Conservation (phyloP, 2,329 filamentous ascomycete genomes). For the Fusarium sp. region DNA sequence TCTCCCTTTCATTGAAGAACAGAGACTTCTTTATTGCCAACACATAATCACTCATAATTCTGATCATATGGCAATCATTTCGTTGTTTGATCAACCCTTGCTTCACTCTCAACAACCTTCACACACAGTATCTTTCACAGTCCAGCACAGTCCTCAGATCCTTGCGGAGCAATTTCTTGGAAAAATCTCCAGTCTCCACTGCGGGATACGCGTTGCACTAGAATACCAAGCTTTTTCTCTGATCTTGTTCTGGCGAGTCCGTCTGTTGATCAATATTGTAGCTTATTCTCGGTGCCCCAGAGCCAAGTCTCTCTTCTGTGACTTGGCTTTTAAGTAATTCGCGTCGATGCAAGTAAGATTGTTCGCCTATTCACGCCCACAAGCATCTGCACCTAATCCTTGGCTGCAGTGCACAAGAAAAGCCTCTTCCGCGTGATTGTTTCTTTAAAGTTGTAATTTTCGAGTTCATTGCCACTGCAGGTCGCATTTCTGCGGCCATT, state of each 20-base stretch:
- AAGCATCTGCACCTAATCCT: slow-evolving; percentile 2
- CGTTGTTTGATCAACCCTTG: slow-evolving; percentile 22
- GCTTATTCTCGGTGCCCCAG: slow-evolving; percentile 1
- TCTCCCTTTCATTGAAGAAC: neutral
- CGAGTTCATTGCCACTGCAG: slow-evolving; percentile 7
- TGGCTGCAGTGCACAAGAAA: slow-evolving; percentile 4
- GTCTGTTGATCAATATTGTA: slow-evolving; percentile 31
- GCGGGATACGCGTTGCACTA: slow-evolving; percentile 36
- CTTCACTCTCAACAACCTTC: neutral
- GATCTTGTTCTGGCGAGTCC: slow-evolving; percentile 29
- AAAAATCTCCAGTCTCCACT: slow-evolving; percentile 40
- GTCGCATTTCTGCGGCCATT: slow-evolving; percentile 5
- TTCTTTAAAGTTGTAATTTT: slow-evolving; percentile 3
- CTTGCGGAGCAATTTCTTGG: slow-evolving; percentile 31
- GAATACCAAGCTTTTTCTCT: slow-evolving; percentile 43
- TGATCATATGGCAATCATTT: slow-evolving; percentile 24
- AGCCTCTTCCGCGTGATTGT: neutral
- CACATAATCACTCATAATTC: neutral
- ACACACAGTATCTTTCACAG: slow-evolving; percentile 37
- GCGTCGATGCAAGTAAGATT: slow-evolving; percentile 35
- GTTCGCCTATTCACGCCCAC: neutral
- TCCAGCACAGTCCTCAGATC: slow-evolving; percentile 16
- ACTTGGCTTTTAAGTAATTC: slow-evolving; percentile 16
- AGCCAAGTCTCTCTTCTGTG: slow-evolving; percentile 10
- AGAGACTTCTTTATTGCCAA: neutral